Base-by-base conservation (phyloP, 129 eudicot genomes). In the Oenanthe sinensis region DNA sequence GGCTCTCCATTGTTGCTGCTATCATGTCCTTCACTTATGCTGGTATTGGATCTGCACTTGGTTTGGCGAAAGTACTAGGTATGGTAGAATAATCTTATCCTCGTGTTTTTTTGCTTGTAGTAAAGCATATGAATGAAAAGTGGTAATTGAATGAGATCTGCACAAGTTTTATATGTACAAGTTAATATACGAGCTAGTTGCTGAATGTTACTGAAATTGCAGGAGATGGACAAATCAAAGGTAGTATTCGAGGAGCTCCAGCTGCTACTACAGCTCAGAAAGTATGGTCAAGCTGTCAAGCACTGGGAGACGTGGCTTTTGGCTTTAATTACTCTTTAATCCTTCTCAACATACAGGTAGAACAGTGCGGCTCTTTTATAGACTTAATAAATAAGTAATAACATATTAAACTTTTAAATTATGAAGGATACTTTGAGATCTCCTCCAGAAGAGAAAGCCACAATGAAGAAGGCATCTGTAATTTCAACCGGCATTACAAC, bases 1-100 rank as follows among this genome's bases (percentile, higher is more conserved):
- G 97, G 97, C 92, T 91, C 45, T 95, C 97, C 40, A 60, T 89
- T 55, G 78, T 87, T 75, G 97, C 97, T 47, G 93, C 96, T 55
- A 42, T 81, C 84, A 91, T 91, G 98, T 95, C 98, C 43, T 88
- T 90, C 81, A 71, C 88, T 11, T 95, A 95, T 80, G 83, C 98
- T 43, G 48, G 71, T 76, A 85, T 91, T 48, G 92, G 92, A 65
- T 88, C 91, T 2, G 88, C 82, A 63, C 91, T 95, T 40, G 94
- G 94, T 81, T 73, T 91, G 49, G 87, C 90, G 17, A 85, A 87
- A 88, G 85, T 86, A 36, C 82, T 90, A 77, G 93, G 97, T 91
- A 87, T 37, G 58, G 30, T 12, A 33, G 22, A 37, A n/a, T 33
- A 36, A 39, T 40, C 24, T 7, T 42, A 3, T 40, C 46, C 6